phyloP scores from a whole-genome alignment of 2,329 filamentous ascomycete species.

The Fusarium graminum region DNA sequence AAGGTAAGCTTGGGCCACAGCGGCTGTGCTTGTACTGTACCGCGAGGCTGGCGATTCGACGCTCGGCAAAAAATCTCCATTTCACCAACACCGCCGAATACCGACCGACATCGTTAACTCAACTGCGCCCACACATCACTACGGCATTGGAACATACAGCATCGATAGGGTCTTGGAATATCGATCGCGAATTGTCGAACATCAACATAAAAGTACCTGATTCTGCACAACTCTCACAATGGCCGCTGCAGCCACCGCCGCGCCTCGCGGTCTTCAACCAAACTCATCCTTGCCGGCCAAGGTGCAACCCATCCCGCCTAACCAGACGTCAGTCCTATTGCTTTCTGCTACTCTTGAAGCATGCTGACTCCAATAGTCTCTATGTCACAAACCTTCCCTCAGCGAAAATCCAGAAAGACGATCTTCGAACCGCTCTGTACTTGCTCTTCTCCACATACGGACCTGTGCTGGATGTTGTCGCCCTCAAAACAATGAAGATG shows the following conservation, averaged over 20 bases:
- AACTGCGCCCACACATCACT: conserved; percentile 24
- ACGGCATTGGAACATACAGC: conserved; percentile 12
- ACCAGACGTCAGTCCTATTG: conserved; percentile 75
- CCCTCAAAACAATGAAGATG: conserved; percentile 91
- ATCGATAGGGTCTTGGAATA: conserved; percentile 1
- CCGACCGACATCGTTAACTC: conserved; percentile 22
- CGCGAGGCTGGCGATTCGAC: conserved; percentile 43
- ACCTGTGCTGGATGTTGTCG: conserved; percentile 90
- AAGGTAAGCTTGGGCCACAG: conserved; percentile 47
- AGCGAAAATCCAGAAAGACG: conserved; percentile 89
- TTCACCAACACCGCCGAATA: conserved; percentile 38
- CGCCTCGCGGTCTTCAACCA: conserved; percentile 57
- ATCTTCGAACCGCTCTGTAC: conserved; percentile 89
- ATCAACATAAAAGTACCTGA: neutral
- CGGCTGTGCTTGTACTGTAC: conserved; percentile 22
- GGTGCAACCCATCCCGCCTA: conserved; percentile 70
- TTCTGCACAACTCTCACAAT: conserved; percentile 43
- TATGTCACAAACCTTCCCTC: conserved; percentile 90
- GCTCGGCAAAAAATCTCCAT: conserved; percentile 50
- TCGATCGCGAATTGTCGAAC: conserved; percentile 1
- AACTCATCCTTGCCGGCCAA: conserved; percentile 62
- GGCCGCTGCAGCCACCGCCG: conserved; percentile 54
- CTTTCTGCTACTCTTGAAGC: conserved; percentile 2
- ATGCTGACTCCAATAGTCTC: conserved; percentile 67
- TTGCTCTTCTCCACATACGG: conserved; percentile 95